Evolutionary conservation across 805 yeast genomes (phyloP).

Genomic region (Zygotorulaspora chibaensis): DNA sequence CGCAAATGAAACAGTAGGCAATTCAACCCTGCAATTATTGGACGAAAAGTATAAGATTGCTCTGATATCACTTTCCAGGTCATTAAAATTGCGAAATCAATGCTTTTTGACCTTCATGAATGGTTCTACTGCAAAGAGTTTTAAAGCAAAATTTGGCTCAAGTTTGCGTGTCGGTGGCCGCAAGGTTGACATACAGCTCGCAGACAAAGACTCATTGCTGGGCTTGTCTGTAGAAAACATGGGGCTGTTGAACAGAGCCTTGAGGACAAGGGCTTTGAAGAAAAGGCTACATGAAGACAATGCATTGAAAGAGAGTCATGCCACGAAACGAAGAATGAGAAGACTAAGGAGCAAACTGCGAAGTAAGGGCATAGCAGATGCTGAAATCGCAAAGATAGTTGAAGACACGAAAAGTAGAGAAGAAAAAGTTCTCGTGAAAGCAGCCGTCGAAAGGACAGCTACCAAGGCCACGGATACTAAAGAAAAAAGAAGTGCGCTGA

Average conservation of each 20-base stretch:
- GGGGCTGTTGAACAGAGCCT: slow-evolving; percentile 9
- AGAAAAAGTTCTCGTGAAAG: neutral
- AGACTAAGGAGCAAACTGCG: slow-evolving; percentile 24
- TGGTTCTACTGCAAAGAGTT: slow-evolving; percentile 13
- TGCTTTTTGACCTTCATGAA: slow-evolving; percentile 28
- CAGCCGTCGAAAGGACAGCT: neutral
- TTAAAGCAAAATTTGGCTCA: slow-evolving; percentile 10
- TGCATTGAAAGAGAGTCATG: neutral
- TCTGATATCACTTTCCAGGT: slow-evolving; percentile 17
- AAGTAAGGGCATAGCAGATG: slow-evolving; percentile 17
- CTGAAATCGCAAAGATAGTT: slow-evolving; percentile 11
- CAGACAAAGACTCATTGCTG: slow-evolving; percentile 25
- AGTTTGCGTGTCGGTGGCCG: slow-evolving; percentile 21
- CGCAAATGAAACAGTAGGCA: slow-evolving; percentile 6
- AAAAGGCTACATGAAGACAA: slow-evolving; percentile 4
- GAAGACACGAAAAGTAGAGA: slow-evolving; percentile 3
- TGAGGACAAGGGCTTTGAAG: slow-evolving; percentile 9
- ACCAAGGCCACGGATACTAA: slow-evolving; percentile 4
- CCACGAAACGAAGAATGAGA: slow-evolving; percentile 22
- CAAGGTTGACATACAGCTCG: slow-evolving; percentile 16
- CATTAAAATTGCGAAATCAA: slow-evolving; percentile 12
- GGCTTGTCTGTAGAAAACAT: slow-evolving; percentile 11
- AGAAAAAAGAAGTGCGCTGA: slow-evolving; percentile 10
- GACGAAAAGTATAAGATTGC: slow-evolving; percentile 21
- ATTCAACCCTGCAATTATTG: slow-evolving; percentile 7